A percentile compares a stretch with the other conserved stretches of the same genome.
Conservation (phyloP, 371 early-diverging fungal species). For the Mortierella sp. region DNA sequence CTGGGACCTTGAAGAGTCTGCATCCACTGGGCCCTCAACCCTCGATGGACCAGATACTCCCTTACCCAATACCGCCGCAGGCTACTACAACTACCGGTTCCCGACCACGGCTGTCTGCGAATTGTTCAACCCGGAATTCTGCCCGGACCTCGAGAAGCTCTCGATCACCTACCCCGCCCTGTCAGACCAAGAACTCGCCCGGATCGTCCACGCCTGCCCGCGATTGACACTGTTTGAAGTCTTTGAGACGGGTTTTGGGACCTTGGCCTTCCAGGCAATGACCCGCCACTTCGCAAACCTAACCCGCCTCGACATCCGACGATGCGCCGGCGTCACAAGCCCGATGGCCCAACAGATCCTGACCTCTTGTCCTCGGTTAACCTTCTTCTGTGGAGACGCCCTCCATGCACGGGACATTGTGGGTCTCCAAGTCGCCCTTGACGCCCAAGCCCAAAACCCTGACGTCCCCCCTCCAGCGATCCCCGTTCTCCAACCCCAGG, state of each 20-base stretch:
- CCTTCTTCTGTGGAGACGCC: not conserved
- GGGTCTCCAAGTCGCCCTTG: too few relatives aligned
- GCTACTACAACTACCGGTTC: not conserved
- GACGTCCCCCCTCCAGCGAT: too few relatives aligned
- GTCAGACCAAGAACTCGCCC: constrained; percentile 4
- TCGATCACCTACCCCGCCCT: not conserved
- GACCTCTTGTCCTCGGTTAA: constrained; percentile 10
- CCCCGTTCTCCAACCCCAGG: constrained; percentile 10
- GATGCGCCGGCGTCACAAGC: constrained; percentile 13
- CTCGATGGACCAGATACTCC: not conserved
- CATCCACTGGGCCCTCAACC: not conserved
- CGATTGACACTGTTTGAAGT: constrained; percentile 12
- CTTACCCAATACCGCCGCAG: not conserved
- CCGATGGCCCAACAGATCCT: constrained; percentile 20
- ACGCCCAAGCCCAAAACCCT: too few relatives aligned
- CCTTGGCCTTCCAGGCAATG: constrained; percentile 2
- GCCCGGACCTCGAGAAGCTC: constrained; percentile 15
- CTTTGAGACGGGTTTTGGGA: constrained; percentile 9
- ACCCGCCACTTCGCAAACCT: constrained; percentile 17
- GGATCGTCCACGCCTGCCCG: constrained; percentile 8
- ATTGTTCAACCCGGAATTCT: not conserved
- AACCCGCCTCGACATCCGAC: constrained; percentile 11
- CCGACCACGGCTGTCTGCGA: constrained; percentile 1
- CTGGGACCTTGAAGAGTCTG: constrained; percentile 9
- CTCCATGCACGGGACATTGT: constrained; percentile 24